Evolutionary conservation across 805 yeast species (phyloP), one percentile per base, ranked within the genome.

Genomic region (Kuraishia borneana): DNA sequence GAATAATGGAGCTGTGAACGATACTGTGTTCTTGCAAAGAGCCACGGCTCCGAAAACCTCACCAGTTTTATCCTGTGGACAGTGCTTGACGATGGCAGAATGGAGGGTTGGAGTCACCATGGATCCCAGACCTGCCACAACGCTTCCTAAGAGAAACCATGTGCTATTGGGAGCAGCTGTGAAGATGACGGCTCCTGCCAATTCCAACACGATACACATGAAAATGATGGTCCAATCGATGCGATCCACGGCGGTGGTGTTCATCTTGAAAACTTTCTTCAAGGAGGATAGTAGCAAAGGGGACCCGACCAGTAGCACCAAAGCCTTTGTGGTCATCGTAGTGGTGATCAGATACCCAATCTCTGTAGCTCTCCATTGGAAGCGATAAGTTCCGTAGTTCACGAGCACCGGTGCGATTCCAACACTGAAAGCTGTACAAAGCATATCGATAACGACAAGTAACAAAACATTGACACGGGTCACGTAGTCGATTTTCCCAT

Each of bases 1-100:
- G 0, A 59, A 13, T 5, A 73, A 53, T 1, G 89, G 85, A 1
- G 64, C 54, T 6, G 67, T 36, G 39, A 77, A 55, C 38, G 59
- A 53, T 3, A 68, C 51, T 0, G 68, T 32, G 41, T 73, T 76
- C 47, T 74, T 71, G 13, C 78, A 48, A 33, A 81, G 50, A 0
- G 84, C 72, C 30, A 80, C 51, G 1, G 79, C 84, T 7, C 89
- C 87, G 55, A 79, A 80, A 13, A 77, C 61, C 50, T 79, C 85
- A 13, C 94, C 94, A 4, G 73, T 63, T 40, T 67, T 66, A 10
- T 67, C 62, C 27, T 72, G 73, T 1, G 73, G 71, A 39, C 65
- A 70, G 50, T 76, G 75, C 49, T 82, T 82, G 35, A 76, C 63
- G 8, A 79, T 54, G 2, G 81, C 42, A 0, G 80, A 63, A 45